Base-by-base conservation (phyloP, 768 basidiomycete species). In the Pleurotus citrinopileatus region DNA sequence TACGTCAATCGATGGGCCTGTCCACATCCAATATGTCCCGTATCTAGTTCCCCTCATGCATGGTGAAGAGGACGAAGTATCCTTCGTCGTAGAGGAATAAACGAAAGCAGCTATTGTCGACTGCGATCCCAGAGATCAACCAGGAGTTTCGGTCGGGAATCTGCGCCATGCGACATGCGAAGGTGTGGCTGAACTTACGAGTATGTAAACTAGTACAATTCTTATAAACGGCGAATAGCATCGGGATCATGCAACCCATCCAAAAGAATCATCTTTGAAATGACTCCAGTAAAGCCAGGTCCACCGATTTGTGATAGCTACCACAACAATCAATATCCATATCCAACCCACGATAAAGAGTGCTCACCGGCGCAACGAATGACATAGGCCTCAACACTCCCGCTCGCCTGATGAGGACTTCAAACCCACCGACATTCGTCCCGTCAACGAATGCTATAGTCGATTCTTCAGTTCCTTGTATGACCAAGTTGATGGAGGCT, bases 291-390 rank as follows among this genome's bases (percentile, higher is more conserved):
- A 13, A 51, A 51, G 5, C 48, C 48, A 37, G 48, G 48, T 2
- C 48, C 48, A 26, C 48, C 48, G 20, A 51, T 36, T n/a, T 51
- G 48, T 9, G 48, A 36, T 5, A 51, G 29, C 48, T 51, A 32
- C 9, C 6, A 36, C 17, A 47, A 8, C 26, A 17, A 12, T 3
- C 38, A 40, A 19, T 40, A 40, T 13, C 38, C 1, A 7, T 15
- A 15, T 12, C 12, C 38, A 15, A 19, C 17, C 15, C 15, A 40
- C 12, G 17, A 7, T 34, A 32, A 9, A 8, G 13, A 12, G 22
- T n/a, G 9, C 48, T 34, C 22, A 51, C 48, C 22, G 48, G 48
- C 7, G 48, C 48, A 15, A 51, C 48, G 37, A 51, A 51, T 10
- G 20, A n/a, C 48, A 51, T 51, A 17, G 34, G 48, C 28, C 48